Conservation (phyloP, 2,329 filamentous ascomycete genomes). For the Diaporthe citrichinensis region DNA sequence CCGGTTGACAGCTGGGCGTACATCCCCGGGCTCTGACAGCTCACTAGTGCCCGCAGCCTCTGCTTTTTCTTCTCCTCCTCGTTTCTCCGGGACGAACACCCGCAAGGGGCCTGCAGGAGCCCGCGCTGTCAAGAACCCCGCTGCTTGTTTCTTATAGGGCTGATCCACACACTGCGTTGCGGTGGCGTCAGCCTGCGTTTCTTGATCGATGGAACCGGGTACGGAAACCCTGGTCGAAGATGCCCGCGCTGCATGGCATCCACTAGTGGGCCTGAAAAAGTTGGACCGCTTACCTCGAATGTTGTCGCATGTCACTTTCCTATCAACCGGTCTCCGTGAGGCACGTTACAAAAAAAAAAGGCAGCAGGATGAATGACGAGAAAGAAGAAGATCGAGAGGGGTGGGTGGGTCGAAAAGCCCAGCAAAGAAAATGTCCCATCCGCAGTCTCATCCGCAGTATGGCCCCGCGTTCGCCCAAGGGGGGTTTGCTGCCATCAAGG, state of each 20-base stretch:
- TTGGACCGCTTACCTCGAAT: neutral
- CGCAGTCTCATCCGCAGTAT: conserved; percentile 18
- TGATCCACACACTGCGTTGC: neutral
- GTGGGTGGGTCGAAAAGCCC: neutral
- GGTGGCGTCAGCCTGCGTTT: conserved; percentile 1
- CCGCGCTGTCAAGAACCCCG: neutral
- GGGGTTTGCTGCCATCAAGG: conserved; percentile 7
- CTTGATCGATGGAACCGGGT: neutral
- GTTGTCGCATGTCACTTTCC: neutral
- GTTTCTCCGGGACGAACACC: neutral
- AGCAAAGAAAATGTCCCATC: neutral
- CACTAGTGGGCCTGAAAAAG: neutral
- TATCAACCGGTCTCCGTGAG: neutral
- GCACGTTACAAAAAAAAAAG: neutral
- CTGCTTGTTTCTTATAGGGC: conserved; percentile 17
- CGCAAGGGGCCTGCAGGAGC: neutral
- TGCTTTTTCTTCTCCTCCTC: neutral
- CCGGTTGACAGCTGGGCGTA: conserved; percentile 10
- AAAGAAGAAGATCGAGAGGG: neutral
- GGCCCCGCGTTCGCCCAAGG: conserved; percentile 9
- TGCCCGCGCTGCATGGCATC: neutral
- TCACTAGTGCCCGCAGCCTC: neutral
- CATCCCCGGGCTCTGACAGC: neutral
- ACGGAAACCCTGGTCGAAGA: neutral
- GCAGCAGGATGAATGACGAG: neutral